Conservation (phyloP, 768 basidiomycete genomes). For the Podaxis carcinomalis region DNA sequence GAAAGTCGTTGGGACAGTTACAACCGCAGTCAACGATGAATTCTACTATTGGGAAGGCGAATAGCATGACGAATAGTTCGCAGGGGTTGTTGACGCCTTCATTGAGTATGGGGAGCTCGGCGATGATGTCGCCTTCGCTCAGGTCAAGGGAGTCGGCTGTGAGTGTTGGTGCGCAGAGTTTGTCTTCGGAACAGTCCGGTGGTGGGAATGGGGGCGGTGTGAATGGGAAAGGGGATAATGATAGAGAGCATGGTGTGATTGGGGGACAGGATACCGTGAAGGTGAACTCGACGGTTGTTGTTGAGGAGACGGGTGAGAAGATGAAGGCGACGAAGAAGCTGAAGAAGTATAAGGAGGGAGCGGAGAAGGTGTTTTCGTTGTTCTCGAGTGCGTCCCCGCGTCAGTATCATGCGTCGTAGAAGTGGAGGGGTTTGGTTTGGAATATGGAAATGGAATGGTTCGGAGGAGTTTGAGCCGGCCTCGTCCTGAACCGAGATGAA, state of each 20-base stretch:
- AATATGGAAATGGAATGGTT: background rate
- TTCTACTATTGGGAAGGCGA: slow-evolving; percentile 27
- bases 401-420: slow-evolving; percentile 26
- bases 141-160: slow-evolving; percentile 77
- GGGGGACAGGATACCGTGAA: background rate
- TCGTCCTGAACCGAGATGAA: background rate
- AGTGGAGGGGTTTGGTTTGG: background rate
- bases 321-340: slow-evolving; percentile 70
- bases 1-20: slow-evolving; percentile 23
- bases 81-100: slow-evolving; percentile 58
- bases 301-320: slow-evolving; percentile 28
- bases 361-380: slow-evolving; percentile 80
- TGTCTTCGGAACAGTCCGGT: slow-evolving; percentile 66
- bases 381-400: slow-evolving; percentile 63
- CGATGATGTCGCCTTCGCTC: slow-evolving; percentile 57
- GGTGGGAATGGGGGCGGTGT: slow-evolving; percentile 37
- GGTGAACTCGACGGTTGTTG: slow-evolving; percentile 4
- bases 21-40: slow-evolving; percentile 23
- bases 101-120: slow-evolving; percentile 43
- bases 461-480: background rate
- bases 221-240: background rate
- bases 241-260: background rate
- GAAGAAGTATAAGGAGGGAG: slow-evolving; percentile 84
- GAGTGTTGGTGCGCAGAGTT: slow-evolving; percentile 68
- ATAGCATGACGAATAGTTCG: background rate